Percentiles rank a stretch among this genome's conserved stretches.
phyloP scores from a whole-genome alignment of 768 basidiomycete genomes.

The Lentinula lateritia region DNA sequence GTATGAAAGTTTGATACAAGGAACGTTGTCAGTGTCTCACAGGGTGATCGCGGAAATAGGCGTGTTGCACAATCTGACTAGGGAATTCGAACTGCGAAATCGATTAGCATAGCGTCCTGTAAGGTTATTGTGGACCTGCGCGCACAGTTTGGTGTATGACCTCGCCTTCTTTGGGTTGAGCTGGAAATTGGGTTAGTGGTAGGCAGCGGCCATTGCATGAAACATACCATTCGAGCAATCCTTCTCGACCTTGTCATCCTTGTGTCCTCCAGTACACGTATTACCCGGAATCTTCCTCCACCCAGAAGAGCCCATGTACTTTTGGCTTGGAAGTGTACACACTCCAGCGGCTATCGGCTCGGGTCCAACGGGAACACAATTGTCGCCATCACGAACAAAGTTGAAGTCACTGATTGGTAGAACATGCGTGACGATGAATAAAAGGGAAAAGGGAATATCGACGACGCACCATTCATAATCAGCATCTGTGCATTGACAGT shows the following conservation, averaged over 20 bases:
- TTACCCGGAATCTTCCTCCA: conserved; percentile 92
- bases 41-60: conserved; percentile 80
- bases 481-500: conserved; percentile 76
- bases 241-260: conserved; percentile 69
- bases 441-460: not conserved
- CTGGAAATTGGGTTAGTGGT: conserved; percentile 27
- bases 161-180: conserved; percentile 75
- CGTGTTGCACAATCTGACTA: conserved; percentile 60
- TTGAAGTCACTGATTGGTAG: conserved; percentile 72
- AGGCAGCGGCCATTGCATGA: not conserved
- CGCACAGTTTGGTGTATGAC: conserved; percentile 72
- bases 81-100: conserved; percentile 58
- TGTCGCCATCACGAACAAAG: conserved; percentile 63
- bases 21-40: conserved; percentile 28
- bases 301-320: conserved; percentile 85
- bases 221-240: conserved; percentile 74
- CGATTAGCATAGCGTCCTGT: not conserved
- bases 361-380: conserved; percentile 82
- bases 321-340: conserved; percentile 54
- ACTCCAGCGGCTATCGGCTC: conserved; percentile 80
- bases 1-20: not conserved
- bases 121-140: conserved; percentile 17
- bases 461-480: conserved; percentile 86
- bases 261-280: conserved; percentile 70
- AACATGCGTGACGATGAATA: conserved; percentile 3